Percentiles rank a stretch among this genome's conserved stretches.
phyloP scores from a whole-genome alignment of 805 yeast species.

The Ogataea philodendri region DNA sequence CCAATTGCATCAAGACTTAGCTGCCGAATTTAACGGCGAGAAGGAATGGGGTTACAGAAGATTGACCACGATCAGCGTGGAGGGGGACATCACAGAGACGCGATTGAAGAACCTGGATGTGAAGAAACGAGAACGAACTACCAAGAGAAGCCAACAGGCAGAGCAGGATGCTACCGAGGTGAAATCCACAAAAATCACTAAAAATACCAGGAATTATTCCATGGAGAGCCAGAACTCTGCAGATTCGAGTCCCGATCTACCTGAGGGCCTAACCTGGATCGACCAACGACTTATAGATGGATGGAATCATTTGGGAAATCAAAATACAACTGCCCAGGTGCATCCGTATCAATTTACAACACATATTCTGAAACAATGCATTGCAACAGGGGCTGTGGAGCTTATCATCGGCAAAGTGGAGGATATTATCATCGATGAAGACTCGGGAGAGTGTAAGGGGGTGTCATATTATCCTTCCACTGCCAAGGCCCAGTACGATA shows the following conservation, averaged over 20 bases:
- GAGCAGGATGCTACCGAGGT: conserved; percentile 10
- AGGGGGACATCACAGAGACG: conserved; percentile 62
- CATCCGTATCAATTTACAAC: conserved; percentile 95
- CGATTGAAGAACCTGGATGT: conserved; percentile 6
- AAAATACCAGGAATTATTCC: conserved; percentile 37
- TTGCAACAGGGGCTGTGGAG: conserved; percentile 80
- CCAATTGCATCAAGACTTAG: conserved; percentile 76
- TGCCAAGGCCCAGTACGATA: conserved; percentile 35
- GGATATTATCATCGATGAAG: conserved; percentile 59
- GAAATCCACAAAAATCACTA: conserved; percentile 33
- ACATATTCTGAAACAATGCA: conserved; percentile 72
- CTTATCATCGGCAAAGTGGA: conserved; percentile 81
- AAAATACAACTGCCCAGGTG: conserved; percentile 91
- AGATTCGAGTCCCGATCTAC: conserved; percentile 38
- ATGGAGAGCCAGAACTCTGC: conserved; percentile 26
- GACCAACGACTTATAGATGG: conserved; percentile 57
- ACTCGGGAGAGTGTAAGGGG: conserved; percentile 68
- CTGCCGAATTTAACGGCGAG: conserved; percentile 78
- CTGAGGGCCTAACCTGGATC: conserved; percentile 76
- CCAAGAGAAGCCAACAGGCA: conserved; percentile 6
- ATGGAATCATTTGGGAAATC: conserved; percentile 80
- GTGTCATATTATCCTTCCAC: conserved; percentile 52
- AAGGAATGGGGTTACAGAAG: conserved; percentile 91
- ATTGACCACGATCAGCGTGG: conserved; percentile 80
- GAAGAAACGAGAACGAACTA: conserved; percentile 5